Evolutionary conservation across 2,329 filamentous ascomycete species (phyloP), one percentile per base, ranked within the genome.

Genomic region (Plectosphaerella plurivora): DNA sequence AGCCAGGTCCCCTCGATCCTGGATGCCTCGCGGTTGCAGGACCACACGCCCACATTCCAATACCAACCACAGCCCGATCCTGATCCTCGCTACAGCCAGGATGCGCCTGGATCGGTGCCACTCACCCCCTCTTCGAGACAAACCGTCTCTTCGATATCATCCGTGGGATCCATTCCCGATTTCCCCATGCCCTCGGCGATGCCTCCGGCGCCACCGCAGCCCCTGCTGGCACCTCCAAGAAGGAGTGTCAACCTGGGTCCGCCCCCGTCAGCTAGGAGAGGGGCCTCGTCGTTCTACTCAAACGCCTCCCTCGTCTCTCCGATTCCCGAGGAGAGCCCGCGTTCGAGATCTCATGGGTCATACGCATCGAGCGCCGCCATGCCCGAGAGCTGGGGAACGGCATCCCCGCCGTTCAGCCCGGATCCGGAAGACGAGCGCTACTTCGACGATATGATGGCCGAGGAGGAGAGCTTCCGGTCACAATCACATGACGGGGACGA

Each of bases 331-430:
- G 88, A 91, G 63, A 81, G 78, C 56, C 76, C 81, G 0, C 73
- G 77, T 22, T 72, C 77, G 4, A 72, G 76, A 51, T 83, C 83
- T 1, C 79, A 83, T 62, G 75, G 76, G 25, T 90, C 88, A 0
- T 86, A 82, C 61, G 87, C 83, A 20, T 91, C 88, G 3, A 91
- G 87, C 59, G 81, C 83, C 36, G 87, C 82, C 1, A 88, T 91
- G 65, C 87, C 88, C 1, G 81, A 83, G 18, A 83, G 75, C 59
- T 91, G 86, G 81, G 81, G 75, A 5, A 79, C 75, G 5, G 64
- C 69, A 12, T 79, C 78, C 1, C 73, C 74, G 3, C 65, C 65
- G 12, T 64, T 64, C 33, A 80, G 74, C 64, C 67, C 76, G 50
- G 60, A 73, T 60, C 69, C 78, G 62, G 53, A 64, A n/a, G 77